Evolutionary conservation across 768 basidiomycete genomes (phyloP).

Genomic region (Stropharia rugosoannulata): DNA sequence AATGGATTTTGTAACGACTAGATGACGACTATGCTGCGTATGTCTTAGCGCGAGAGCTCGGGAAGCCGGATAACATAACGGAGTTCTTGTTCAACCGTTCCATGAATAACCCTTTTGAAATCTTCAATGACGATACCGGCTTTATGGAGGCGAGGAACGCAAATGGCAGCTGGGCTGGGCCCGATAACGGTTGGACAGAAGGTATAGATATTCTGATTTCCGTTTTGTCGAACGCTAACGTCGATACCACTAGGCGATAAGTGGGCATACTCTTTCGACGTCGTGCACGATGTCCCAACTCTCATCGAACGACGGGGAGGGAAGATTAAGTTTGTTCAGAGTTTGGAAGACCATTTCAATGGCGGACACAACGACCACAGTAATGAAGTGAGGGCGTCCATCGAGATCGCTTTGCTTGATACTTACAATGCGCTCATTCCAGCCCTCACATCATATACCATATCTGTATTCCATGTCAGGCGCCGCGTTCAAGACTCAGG

Average conservation of each 20-base stretch:
- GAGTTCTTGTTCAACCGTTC: constrained; percentile 56
- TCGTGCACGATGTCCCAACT: constrained; percentile 66
- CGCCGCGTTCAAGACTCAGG: constrained; percentile 69
- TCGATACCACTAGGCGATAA: constrained; percentile 35
- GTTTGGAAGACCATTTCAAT: constrained; percentile 58
- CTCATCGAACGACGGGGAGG: constrained; percentile 68
- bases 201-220: constrained; percentile 35
- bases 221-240: neutral
- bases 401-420: neutral
- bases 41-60: constrained; percentile 54
- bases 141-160: constrained; percentile 82
- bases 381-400: constrained; percentile 56
- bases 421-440: neutral
- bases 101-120: constrained; percentile 51
- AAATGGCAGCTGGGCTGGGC: constrained; percentile 72
- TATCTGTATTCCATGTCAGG: constrained; percentile 77
- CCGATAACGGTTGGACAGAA: constrained; percentile 77
- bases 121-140: constrained; percentile 69
- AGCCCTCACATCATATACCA: constrained; percentile 87
- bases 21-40: constrained; percentile 80
- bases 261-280: constrained; percentile 76
- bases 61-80: constrained; percentile 45
- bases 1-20: constrained; percentile 19
- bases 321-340: constrained; percentile 59
- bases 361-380: constrained; percentile 79